Base-by-base conservation (phyloP, 1,139 yeast genomes). In the Spencermartinsiella ligniputridi region DNA sequence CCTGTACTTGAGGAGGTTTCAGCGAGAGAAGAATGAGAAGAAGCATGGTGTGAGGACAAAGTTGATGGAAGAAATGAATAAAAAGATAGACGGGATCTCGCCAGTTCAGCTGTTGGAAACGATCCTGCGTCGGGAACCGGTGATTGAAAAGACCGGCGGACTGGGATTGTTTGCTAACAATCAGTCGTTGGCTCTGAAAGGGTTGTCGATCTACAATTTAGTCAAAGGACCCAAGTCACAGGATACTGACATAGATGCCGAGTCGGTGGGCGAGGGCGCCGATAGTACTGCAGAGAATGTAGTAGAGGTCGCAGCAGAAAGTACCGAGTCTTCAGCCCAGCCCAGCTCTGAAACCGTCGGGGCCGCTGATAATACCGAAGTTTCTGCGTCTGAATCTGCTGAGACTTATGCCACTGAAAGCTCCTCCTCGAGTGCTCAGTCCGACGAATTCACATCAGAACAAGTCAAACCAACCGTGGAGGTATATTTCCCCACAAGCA, bases 81-180 rank as follows among this genome's bases (percentile, higher is more conserved):
- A 52, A 46, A 49, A 52, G 27, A 53, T 62, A 39, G 56, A 55
- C 44, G 52, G 47, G 19, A 53, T 59, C 27, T 56, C 57, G 21
- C 66, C 67, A 3, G 52, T 70, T 46, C 53, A 70, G 6, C 63
- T 81, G 20, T 72, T 83, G 54, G 61, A 62, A 46, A 67, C 67
- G 15, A 56, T 65, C 22, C 57, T 65, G 41, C 44, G 50, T 16
- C 54, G 60, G 37, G 72, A 74, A 54, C 51, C 69, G 64, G 36
- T 76, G 35, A 53, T 58, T 41, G 55, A 56, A 42, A 51, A 48
- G 32, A 45, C 49, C 39, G 55, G 55, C 27, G 51, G 32, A 18
- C 37, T 39, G 27, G 15, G 12, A 32, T 25, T 16, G 29, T 16
- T 34, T 32, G n/a, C 35, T 6, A 9, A 6, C 13, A 27, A 27